Conservation (phyloP, 2,329 filamentous ascomycete species). For the Colletotrichum tanaceti region DNA sequence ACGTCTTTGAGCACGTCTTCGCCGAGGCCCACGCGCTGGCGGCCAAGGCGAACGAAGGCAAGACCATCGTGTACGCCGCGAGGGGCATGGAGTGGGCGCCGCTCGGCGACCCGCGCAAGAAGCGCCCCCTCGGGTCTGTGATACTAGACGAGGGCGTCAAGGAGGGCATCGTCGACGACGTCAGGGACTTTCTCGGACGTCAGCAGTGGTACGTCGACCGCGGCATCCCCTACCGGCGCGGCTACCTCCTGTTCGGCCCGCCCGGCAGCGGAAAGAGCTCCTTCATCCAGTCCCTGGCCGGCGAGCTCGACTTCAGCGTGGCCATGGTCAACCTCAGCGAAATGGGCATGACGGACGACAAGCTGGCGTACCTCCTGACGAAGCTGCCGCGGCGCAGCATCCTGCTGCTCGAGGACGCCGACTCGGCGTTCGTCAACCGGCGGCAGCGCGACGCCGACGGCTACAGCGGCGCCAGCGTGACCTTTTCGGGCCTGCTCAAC, state of each 20-base stretch:
- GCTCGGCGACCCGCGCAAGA: conserved; percentile 85
- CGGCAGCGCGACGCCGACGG: conserved; percentile 82
- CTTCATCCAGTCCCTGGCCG: conserved; percentile 94
- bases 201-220: conserved; percentile 92
- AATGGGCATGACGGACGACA: conserved; percentile 88
- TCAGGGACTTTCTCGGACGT: conserved; percentile 82
- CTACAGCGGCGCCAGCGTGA: conserved; percentile 88
- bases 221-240: conserved; percentile 92
- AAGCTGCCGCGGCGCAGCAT: conserved; percentile 86
- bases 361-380: conserved; percentile 85
- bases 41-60: conserved; percentile 84
- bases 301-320: conserved; percentile 91
- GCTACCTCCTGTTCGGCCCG: conserved; percentile 89
- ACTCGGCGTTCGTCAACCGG: conserved; percentile 89
- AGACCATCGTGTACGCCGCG: conserved; percentile 90
- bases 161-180: conserved; percentile 82
- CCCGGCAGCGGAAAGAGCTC: conserved; percentile 94
- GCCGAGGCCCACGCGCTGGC: conserved; percentile 86
- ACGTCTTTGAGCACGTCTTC: conserved; percentile 92
- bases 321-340: conserved; percentile 93
- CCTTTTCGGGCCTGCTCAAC: conserved; percentile 90
- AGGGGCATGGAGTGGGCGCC: conserved; percentile 86
- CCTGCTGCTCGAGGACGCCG: conserved; percentile 87
- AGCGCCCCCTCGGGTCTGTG: conserved; percentile 88
- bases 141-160: conserved; percentile 86